Base-by-base conservation (phyloP, 495 filamentous ascomycete species). In the Hamigera avellanea region DNA sequence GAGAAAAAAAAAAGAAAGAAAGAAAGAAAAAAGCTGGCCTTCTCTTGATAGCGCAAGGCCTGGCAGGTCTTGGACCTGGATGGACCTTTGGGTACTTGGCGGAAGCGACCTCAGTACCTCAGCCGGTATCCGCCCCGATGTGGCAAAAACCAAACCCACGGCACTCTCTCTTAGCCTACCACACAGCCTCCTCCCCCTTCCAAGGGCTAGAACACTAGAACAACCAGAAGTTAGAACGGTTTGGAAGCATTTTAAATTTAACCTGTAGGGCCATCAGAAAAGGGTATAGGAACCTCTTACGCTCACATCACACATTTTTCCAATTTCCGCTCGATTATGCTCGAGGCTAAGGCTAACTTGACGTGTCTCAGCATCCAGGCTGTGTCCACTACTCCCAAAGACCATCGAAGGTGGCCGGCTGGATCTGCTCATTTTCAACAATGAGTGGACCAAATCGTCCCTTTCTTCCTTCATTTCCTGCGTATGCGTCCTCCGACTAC, bases 81-180 rank as follows among this genome's bases (percentile, higher is more conserved):
- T 23, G 21, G 21, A 23, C 21, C 21, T 23, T 9, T 23, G 4
- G 4, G 5, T 9, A 23, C 21, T 23, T n/a, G n/a, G n/a, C n/a
- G n/a, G n/a, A n/a, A n/a, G n/a, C n/a, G n/a, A n/a, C n/a, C n/a
- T n/a, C n/a, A n/a, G n/a, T n/a, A n/a, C n/a, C n/a, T n/a, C n/a
- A 23, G 18, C 12, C 32, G 32, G 21, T 23, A 13, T n/a, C 32
- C 32, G 8, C 32, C 15, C 32, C 26, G 19, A 19, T 27, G 50
- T 53, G 53, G 53, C 49, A 36, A 55, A 43, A 27, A 27, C 15
- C 13, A n/a, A n/a, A n/a, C n/a, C 21, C 36, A 33, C 59, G 57
- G 59, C 45, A 47, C 30, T 54, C 26, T 46, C 31, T 49, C 57
- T 59, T 59, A 50, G 50, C 61, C 54, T 57, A 62, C 57, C 61